Base-by-base conservation (phyloP, 768 basidiomycete genomes). In the Mycena maculata region DNA sequence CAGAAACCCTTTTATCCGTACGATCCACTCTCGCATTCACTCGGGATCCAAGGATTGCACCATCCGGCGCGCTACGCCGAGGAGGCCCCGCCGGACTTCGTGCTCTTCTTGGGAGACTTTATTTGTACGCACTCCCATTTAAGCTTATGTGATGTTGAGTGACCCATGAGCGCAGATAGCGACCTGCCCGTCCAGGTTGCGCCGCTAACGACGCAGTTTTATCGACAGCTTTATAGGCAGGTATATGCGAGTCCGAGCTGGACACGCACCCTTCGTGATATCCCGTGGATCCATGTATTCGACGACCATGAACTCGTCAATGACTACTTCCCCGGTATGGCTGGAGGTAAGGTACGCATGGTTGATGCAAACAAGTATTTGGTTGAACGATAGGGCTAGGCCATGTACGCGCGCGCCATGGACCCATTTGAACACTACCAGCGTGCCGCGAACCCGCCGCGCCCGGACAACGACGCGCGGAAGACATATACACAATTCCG, bases 241-340 rank as follows among this genome's bases (percentile, higher is more conserved):
- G 20, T 60, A 28, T 60, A 60, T 48, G 59, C 48, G 7, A 60
- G 59, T 20, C 48, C 59, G n/a, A 60, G 59, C 48, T 60, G 60
- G 60, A 61, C 60, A 18, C 49, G 49, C 18, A 53, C 49, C n/a
- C 49, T 61, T 27, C 60, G 60, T 30, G 60, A 61, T 33, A 25
- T 61, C n/a, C 49, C 60, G 49, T 61, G 60, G 60, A 61, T 61
- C 28, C 60, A 61, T 27, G 23, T 61, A 22, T 61, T 50, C 16
- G 60, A 61, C n/a, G 60, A 61, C 49, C 60, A 61, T 28, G 60
- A 61, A 30, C 28, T 61, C 38, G 36, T 61, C 41, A 61, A 61
- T 30, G 60, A 61, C 50, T 61, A 61, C 20, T 25, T 52, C 44
- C 60, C 60, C 15, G 49, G 18, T 1, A 61, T 61, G 39, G 28